Percentiles rank a stretch among this genome's conserved stretches.
Evolutionary conservation across 2,329 filamentous ascomycete species (phyloP).

Genomic region (Colletotrichum gigasporum): DNA sequence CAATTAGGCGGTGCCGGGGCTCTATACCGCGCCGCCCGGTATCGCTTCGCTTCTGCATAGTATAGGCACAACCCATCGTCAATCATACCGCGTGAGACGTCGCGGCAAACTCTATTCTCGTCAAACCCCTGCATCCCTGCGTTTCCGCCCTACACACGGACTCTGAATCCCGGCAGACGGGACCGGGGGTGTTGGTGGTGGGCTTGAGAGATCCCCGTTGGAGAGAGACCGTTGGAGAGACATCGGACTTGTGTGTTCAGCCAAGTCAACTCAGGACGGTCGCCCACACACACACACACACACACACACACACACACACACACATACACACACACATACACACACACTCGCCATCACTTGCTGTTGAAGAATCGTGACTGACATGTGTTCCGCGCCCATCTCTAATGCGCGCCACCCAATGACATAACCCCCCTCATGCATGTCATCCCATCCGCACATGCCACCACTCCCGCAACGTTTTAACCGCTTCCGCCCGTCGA

Average conservation of each 20-base stretch:
- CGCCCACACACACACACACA: slow-evolving; percentile 1
- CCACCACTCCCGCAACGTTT: not conserved
- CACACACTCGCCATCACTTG: not conserved
- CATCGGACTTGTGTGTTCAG: too few relatives aligned
- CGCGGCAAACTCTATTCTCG: slow-evolving; percentile 11
- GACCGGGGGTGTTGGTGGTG: too few relatives aligned
- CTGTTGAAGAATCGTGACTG: too few relatives aligned
- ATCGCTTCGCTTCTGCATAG: too few relatives aligned
- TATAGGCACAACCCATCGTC: slow-evolving; percentile 10
- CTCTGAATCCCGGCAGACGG: too few relatives aligned
- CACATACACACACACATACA: not conserved
- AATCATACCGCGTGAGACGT: slow-evolving; percentile 29
- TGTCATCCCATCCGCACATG: not conserved
- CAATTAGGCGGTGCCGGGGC: not conserved
- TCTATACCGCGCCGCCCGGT: not conserved
- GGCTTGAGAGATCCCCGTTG: too few relatives aligned
- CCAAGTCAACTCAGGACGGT: not conserved
- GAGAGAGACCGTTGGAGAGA: too few relatives aligned
- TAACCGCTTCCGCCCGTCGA: too few relatives aligned
- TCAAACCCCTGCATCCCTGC: slow-evolving; percentile 8
- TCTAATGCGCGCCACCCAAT: not conserved
- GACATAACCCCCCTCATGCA: not conserved
- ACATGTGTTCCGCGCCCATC: not conserved
- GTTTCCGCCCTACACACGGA: not conserved
- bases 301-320: not conserved